These are phyloP conservation scores for Linnemannia exigua DNA, from an alignment of 192 early-diverging fungal species.

Conservation along the genomic window DNA sequence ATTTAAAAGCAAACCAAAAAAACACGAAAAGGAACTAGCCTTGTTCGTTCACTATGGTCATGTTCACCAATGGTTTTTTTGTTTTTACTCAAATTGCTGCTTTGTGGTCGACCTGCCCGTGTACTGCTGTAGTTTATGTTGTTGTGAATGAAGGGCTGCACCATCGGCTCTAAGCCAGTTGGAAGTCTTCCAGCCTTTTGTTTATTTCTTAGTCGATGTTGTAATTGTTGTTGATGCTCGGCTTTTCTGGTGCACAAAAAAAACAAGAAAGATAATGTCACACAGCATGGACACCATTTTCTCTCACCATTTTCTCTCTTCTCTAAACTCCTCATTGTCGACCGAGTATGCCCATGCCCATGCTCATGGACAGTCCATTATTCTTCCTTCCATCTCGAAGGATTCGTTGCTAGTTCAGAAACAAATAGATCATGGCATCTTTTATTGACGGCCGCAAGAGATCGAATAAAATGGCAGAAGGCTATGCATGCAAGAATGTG, in stretches of 20 bases:
- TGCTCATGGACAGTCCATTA: neutral
- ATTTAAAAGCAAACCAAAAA: too few species aligned
- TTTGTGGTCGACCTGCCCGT: too few species aligned
- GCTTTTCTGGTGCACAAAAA: neutral
- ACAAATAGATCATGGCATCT: neutral
- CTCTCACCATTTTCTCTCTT: neutral
- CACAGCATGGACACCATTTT: neutral
- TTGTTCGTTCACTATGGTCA: too few species aligned
- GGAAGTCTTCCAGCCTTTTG: neutral
- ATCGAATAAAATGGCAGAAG: neutral
- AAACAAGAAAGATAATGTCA: neutral
- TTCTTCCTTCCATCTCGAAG: too few species aligned
- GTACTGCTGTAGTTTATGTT: neutral
- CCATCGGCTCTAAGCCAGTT: neutral
- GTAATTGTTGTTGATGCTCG: neutral
- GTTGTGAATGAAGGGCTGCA: neutral
- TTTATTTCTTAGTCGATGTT: neutral
- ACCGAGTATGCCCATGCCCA: neutral
- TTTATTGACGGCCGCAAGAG: neutral
- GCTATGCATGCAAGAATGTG: neutral
- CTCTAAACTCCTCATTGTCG: neutral
- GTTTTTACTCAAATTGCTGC: too few species aligned
- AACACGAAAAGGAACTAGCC: too few species aligned
- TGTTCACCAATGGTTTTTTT: neutral
- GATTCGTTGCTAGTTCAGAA: neutral